Base-by-base conservation (phyloP, 2,329 filamentous ascomycete genomes). In the Microcyclospora tardicrescens region DNA sequence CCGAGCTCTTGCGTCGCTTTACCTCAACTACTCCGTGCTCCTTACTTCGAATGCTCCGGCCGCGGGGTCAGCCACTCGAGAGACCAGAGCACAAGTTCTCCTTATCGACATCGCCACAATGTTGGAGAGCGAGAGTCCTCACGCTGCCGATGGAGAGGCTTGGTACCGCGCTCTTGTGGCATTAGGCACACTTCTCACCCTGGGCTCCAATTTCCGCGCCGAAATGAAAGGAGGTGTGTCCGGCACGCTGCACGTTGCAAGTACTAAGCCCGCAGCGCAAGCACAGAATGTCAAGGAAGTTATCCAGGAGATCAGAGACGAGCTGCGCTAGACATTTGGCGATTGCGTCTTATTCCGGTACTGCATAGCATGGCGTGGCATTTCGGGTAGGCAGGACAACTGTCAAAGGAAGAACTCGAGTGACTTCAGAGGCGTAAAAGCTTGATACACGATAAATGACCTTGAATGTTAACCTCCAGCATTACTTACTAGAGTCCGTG, bases 11-110 rank as follows among this genome's bases (percentile, higher is more conserved):
- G 78, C 84, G 1, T 94, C 91, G 0, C 69, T 84, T 0, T 79
- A 81, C 43, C 79, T 96, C 56, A 96, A 98, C 61, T 81, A 83
- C 46, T 71, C 85, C 0, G 84, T 94, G 1, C 70, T 87, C 10
- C 71, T 84, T 5, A 73, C 71, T 2, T 50, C 50, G 9, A 39
- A 40, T 13, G 53, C 54, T 10, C 53, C 54, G 1, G 35, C 56
- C 4, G 43, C 36, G 3, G 51, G 56, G 32, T 51, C 52, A 11
- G 34, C 38, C 9, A 47, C 46, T 14, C 47, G 58, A 10, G 57
- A 59, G 37, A 48, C 50, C 15, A 44, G 58, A 16, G 57, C 57
- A 4, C 49, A 47, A 37, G 46, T 44, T 5, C 48, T 58, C 5
- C 42, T 61, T 11, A 49, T 52, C 14, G 54, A 56, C 32, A 51